Base-by-base conservation (phyloP, 2,329 filamentous ascomycete genomes). In the Ramichloridium luteum region DNA sequence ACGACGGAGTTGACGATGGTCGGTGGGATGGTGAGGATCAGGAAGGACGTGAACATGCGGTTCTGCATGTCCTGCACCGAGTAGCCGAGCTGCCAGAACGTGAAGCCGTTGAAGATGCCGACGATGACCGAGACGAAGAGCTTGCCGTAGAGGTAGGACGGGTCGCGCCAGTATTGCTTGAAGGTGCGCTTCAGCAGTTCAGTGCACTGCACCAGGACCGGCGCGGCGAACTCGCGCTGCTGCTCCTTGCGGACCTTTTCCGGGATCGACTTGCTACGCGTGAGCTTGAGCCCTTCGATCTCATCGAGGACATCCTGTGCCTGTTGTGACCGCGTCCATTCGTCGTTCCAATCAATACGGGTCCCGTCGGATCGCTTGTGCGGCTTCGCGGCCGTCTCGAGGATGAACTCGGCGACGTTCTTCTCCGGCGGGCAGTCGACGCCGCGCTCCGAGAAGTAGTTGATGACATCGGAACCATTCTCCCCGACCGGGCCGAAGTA, bases 71-170 rank as follows among this genome's bases (percentile, higher is more conserved):
- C 77, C 10, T 69, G 65, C 28, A 80, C 62, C 0, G 64, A 68
- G 52, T 75, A 64, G 2, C 74, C 76, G 3, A 83, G 67, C 44
- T 76, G 62, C 63, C 69, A 84, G 59, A 83, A 85, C 3, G 79
- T 83, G 57, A 83, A 84, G 13, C 77, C 78, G 57, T 82, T 83
- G 65, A 85, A 82, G 52, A 84, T 73, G 11, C 77, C 80, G 27
- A 80, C 65, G 38, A 83, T 68, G 36, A 82, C 70, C 3, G 74
- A 67, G 18, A 76, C 68, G 55, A 84, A 85, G 15, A 88, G 59
- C 50, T 83, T 84, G 37, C 77, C 74, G 54, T 84, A 85, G 34
- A 83, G 62, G 53, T 86, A 88, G 1, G 72, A 75, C 0, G 80
- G 76, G 39, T 82, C 74, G 10, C 81, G 69, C 48, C 48, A 51